Percentiles rank a stretch among this genome's conserved stretches.
Conservation (phyloP, 306 rosid genomes). For the Cicer pinnatifidum region DNA sequence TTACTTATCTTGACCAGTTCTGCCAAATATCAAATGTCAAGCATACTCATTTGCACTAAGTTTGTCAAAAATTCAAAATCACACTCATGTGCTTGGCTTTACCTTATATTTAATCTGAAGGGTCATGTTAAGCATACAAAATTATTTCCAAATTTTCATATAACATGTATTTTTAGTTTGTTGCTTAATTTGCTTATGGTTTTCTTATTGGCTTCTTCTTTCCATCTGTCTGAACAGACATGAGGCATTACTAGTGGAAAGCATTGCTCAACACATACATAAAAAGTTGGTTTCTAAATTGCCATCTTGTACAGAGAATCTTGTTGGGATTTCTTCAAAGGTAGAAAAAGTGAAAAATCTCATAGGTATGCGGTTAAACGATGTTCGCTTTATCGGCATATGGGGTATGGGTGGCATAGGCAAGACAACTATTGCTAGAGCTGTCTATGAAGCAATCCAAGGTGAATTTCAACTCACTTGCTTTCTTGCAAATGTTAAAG, state of each 20-base stretch:
- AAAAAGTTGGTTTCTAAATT: slow-evolving; percentile 22
- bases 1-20: background rate
- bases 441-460: slow-evolving; percentile 10
- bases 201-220: background rate
- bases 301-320: slow-evolving; percentile 23
- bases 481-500: slow-evolving; percentile 35
- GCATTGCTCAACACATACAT: slow-evolving; percentile 15
- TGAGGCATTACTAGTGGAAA: slow-evolving; percentile 18
- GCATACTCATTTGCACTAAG: background rate
- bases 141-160: slow-evolving; percentile 5
- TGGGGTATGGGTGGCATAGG: slow-evolving; percentile 45
- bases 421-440: slow-evolving; percentile 40
- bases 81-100: background rate
- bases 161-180: background rate
- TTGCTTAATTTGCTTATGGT: background rate
- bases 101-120: background rate
- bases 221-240: background rate
- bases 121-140: background rate
- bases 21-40: background rate
- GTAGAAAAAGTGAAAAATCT: slow-evolving; percentile 14
- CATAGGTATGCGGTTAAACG: slow-evolving; percentile 24
- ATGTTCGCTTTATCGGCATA: slow-evolving; percentile 41
- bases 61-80: background rate
- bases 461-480: slow-evolving; percentile 1
- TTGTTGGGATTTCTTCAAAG: slow-evolving; percentile 36